Conservation (phyloP, 306 rosid species). For the Cucurbita argyrosperma region DNA sequence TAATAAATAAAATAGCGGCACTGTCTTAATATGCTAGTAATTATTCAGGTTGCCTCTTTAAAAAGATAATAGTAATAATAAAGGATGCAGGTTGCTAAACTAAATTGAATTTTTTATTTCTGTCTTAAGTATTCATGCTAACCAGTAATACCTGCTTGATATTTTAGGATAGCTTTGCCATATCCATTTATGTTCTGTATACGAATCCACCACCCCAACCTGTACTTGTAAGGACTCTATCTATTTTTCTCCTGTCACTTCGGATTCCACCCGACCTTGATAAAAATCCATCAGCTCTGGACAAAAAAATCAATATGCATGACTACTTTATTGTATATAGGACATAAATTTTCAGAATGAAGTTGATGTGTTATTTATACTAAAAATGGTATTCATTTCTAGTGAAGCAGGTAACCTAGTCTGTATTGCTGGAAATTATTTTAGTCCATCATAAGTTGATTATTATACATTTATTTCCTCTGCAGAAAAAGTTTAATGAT, state of each 20-base stretch:
- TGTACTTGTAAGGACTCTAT: neutral
- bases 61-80: neutral
- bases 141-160: neutral
- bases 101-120: neutral
- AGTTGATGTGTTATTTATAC: conserved; percentile 1
- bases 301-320: neutral
- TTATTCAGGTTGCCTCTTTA: neutral
- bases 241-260: neutral
- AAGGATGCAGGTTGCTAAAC: neutral
- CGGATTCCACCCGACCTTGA: neutral
- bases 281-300: neutral
- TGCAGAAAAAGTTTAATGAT: conserved; percentile 81
- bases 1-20: neutral
- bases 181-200: neutral
- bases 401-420: neutral
- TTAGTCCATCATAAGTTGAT: conserved; percentile 3
- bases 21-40: neutral
- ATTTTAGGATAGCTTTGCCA: neutral
- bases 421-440: neutral
- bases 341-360: neutral
- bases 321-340: neutral
- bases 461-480: neutral
- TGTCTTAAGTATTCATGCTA: neutral
- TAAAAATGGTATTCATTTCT: conserved; percentile 1
- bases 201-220: neutral